Conservation (phyloP, 768 basidiomycete genomes). For the Mrakia gelida region DNA sequence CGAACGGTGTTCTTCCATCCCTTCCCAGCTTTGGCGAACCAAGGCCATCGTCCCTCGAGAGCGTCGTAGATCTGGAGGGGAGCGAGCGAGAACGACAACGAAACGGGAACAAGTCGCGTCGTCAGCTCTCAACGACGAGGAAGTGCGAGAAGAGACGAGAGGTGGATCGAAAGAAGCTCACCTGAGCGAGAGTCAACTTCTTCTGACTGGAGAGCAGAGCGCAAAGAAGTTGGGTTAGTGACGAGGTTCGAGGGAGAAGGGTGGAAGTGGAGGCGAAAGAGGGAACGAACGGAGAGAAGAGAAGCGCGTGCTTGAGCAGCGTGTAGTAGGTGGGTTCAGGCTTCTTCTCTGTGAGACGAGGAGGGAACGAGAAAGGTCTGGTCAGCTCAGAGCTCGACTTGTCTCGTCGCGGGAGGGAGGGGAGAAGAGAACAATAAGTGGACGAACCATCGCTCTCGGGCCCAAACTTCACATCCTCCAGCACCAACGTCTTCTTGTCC, state of each 20-base stretch:
- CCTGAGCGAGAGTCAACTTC: conserved; percentile 1
- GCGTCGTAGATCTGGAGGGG: conserved; percentile 1
- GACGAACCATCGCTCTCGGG: neutral
- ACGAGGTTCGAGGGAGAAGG: neutral
- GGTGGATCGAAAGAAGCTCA: neutral
- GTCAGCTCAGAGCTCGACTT: too few species aligned
- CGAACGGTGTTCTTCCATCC: conserved; percentile 11
- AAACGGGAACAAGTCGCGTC: neutral
- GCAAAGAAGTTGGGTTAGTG: neutral
- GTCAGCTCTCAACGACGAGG: neutral
- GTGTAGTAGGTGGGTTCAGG: neutral
- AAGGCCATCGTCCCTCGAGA: conserved; percentile 8
- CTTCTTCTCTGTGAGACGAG: neutral
- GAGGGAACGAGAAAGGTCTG: too few species aligned
- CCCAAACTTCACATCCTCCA: neutral
- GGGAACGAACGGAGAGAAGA: conserved; percentile 4
- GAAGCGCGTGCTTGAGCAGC: neutral
- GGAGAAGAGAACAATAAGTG: neutral
- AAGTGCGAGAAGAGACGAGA: neutral
- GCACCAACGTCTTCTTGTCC: neutral
- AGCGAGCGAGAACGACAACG: neutral
- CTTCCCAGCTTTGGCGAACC: neutral
- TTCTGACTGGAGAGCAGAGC: neutral
- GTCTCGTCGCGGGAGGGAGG: too few species aligned
- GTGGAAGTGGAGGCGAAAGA: neutral